Conservation (phyloP, 805 yeast species). For the Ogataea trehalophila region DNA sequence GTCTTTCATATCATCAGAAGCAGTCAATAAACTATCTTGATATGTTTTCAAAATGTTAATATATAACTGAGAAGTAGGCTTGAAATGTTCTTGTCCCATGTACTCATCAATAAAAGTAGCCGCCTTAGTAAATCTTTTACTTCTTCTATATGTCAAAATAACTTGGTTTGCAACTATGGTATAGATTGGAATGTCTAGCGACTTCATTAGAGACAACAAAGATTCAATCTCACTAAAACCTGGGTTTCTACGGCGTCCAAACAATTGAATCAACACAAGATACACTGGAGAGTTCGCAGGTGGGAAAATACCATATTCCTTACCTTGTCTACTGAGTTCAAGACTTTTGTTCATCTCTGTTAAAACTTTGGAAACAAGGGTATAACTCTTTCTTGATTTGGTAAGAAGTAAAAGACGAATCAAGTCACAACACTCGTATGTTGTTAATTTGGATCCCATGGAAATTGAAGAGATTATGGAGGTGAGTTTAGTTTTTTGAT, state of each 20-base stretch:
- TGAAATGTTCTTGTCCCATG: slow-evolving; percentile 5
- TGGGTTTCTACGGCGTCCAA: slow-evolving; percentile 26
- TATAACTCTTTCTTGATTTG: slow-evolving; percentile 17
- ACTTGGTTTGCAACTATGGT: slow-evolving; percentile 36
- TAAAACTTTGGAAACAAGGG: slow-evolving; percentile 31
- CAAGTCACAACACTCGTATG: slow-evolving; percentile 23
- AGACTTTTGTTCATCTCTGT: slow-evolving; percentile 24
- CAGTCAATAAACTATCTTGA: slow-evolving; percentile 10
- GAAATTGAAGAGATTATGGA: slow-evolving; percentile 18
- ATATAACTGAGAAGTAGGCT: slow-evolving; percentile 18
- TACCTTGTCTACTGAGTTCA: slow-evolving; percentile 3
- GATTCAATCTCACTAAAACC: slow-evolving; percentile 25
- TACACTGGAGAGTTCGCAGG: slow-evolving; percentile 39
- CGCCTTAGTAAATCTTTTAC: slow-evolving; percentile 27
- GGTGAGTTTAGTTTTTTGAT: slow-evolving; percentile 4
- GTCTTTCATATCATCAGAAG: not conserved
- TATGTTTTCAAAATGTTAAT: slow-evolving; percentile 14
- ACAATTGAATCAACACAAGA: slow-evolving; percentile 34
- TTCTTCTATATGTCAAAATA: slow-evolving; percentile 28
- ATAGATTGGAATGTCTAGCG: slow-evolving; percentile 27
- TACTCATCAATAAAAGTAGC: slow-evolving; percentile 30
- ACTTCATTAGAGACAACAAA: slow-evolving; percentile 29
- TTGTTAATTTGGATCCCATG: slow-evolving; percentile 20
- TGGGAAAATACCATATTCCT: slow-evolving; percentile 26
- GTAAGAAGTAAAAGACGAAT: slow-evolving; percentile 17